These are phyloP conservation scores for Piloderma croceum DNA, from an alignment of 768 basidiomycete species.

Conservation along the genomic window DNA sequence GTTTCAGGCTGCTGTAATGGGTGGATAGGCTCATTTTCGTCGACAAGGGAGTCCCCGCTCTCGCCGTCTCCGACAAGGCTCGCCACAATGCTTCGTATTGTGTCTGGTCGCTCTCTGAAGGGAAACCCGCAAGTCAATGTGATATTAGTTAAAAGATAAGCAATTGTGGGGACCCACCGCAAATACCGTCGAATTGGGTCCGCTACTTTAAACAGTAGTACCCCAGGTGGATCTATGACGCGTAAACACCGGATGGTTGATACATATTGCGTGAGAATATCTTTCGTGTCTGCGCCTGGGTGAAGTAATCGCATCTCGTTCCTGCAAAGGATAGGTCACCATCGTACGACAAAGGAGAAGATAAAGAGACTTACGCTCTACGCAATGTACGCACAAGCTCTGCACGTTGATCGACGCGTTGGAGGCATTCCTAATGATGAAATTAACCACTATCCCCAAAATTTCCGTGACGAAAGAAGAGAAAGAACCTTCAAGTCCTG, in stretches of 20 bases:
- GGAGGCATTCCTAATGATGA: slow-evolving; percentile 59
- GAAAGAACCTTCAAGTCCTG: slow-evolving; percentile 88
- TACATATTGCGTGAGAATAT: slow-evolving; percentile 87
- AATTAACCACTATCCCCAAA: no score
- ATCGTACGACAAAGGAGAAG: background rate
- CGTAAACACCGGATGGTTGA: slow-evolving; percentile 87
- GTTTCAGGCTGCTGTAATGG: slow-evolving; percentile 68
- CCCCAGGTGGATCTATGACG: slow-evolving; percentile 87
- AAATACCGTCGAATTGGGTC: slow-evolving; percentile 89
- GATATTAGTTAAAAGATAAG: slow-evolving; percentile 5
- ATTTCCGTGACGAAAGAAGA: no score
- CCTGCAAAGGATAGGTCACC: slow-evolving; percentile 35
- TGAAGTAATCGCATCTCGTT: slow-evolving; percentile 86
- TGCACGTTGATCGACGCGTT: slow-evolving; percentile 73
- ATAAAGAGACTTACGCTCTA: slow-evolving; percentile 53
- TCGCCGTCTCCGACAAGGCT: slow-evolving; percentile 85
- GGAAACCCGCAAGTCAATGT: no score
- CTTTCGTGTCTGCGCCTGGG: slow-evolving; percentile 91
- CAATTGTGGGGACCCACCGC: slow-evolving; percentile 41
- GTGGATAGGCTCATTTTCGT: slow-evolving; percentile 77
- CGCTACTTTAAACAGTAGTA: slow-evolving; percentile 88
- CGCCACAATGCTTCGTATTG: slow-evolving; percentile 89
- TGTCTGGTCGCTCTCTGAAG: slow-evolving; percentile 77
- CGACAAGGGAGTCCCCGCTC: slow-evolving; percentile 73
- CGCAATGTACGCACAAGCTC: slow-evolving; percentile 73